Conservation (phyloP, 345 rosid genomes). For the Turnera subulata region DNA sequence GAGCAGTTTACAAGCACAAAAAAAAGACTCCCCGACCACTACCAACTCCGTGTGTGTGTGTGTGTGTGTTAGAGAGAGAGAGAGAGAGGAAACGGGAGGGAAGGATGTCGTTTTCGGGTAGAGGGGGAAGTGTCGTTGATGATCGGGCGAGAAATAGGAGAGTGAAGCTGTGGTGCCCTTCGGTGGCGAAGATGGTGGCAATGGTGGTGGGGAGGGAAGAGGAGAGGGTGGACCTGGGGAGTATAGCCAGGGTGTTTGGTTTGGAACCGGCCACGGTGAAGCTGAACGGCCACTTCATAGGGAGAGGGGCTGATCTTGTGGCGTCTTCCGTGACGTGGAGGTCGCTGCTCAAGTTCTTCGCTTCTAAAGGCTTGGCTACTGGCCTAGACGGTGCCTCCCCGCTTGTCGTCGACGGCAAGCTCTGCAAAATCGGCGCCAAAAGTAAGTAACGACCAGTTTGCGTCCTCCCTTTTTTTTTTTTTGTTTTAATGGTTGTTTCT, state of each 20-base stretch:
- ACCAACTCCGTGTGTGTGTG: no score
- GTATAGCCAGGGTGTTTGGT: slow-evolving; percentile 60
- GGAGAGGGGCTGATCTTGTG: slow-evolving; percentile 61
- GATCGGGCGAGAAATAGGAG: slow-evolving; percentile 14
- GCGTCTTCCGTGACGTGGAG: slow-evolving; percentile 78
- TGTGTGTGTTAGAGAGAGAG: not conserved
- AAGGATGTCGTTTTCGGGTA: no score
- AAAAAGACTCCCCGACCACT: no score
- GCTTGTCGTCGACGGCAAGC: slow-evolving; percentile 69
- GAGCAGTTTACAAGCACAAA: no score
- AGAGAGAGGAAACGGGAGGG: no score
- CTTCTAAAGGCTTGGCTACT: slow-evolving; percentile 68
- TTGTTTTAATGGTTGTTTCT: not conserved
- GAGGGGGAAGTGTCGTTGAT: no score
- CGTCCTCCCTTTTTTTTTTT: slow-evolving; percentile 1
- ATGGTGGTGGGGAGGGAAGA: slow-evolving; percentile 41
- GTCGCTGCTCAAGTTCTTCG: slow-evolving; percentile 69
- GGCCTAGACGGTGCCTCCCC: slow-evolving; percentile 48
- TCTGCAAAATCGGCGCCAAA: slow-evolving; percentile 38
- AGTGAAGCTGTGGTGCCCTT: slow-evolving; percentile 61
- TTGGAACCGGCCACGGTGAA: slow-evolving; percentile 65
- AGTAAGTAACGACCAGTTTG: no score
- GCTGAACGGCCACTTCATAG: slow-evolving; percentile 81
- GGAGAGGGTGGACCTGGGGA: slow-evolving; percentile 62
- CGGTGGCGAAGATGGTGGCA: slow-evolving; percentile 36